These are phyloP conservation scores for Rhizopogon sp. DNA, from an alignment of 768 basidiomycete species.

Conservation along the genomic window DNA sequence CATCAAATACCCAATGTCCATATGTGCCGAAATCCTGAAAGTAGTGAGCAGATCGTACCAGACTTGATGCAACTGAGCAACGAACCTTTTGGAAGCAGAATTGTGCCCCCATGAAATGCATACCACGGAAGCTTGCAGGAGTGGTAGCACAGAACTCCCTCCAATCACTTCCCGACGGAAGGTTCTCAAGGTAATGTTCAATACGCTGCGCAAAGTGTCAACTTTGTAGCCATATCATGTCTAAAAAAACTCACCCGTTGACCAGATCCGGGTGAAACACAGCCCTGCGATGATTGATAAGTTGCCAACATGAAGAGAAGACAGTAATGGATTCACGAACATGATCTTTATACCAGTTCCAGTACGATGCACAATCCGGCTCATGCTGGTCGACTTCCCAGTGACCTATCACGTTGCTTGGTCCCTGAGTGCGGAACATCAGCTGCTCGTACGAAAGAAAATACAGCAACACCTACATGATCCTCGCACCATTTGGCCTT, in stretches of 20 bases:
- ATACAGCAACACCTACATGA: conserved; percentile 6
- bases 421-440: conserved; percentile 9
- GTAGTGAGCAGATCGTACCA: background rate
- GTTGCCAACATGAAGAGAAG: background rate
- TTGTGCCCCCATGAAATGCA: conserved; percentile 20
- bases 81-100: conserved; percentile 19
- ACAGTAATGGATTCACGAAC: background rate
- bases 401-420: conserved; percentile 15
- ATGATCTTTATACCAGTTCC: conserved; percentile 20
- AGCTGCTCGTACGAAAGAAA: background rate
- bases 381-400: conserved; percentile 23
- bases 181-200: conserved; percentile 24
- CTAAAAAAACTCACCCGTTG: background rate
- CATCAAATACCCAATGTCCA: conserved; percentile 22
- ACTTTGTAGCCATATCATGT: background rate
- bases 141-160: conserved; percentile 29
- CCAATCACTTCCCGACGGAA: conserved; percentile 24
- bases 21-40: conserved; percentile 14
- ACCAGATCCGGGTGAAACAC: background rate
- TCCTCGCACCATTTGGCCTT: conserved; percentile 19
- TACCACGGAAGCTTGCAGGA: conserved; percentile 18
- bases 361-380: conserved; percentile 21
- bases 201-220: conserved; percentile 14
- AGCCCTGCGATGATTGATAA: background rate
- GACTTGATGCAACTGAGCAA: background rate